A percentile compares a stretch with the other conserved stretches of the same genome.
phyloP scores from a whole-genome alignment of 2,329 filamentous ascomycete species.

The Falciphora oryzae region DNA sequence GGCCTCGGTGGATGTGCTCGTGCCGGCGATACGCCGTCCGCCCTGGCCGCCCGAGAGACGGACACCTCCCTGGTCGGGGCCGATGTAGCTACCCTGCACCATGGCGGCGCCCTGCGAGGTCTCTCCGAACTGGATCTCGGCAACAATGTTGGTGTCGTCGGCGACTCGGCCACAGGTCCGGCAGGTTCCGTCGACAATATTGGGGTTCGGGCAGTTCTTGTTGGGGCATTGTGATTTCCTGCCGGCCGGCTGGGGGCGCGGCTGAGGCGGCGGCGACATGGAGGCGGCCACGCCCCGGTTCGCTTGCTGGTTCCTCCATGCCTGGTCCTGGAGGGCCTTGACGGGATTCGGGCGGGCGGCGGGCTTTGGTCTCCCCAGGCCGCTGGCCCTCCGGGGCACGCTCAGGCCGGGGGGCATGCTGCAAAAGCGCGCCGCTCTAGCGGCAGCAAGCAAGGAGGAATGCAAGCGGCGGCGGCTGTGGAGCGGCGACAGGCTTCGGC shows the following conservation, averaged over 20 bases:
- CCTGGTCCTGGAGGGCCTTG: conserved; percentile 46
- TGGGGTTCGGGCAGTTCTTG: conserved; percentile 53
- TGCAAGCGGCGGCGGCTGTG: neutral
- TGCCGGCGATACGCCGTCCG: conserved; percentile 47
- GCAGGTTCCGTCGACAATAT: conserved; percentile 65
- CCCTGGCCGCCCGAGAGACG: conserved; percentile 57
- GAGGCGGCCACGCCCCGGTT: neutral
- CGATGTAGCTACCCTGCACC: conserved; percentile 85
- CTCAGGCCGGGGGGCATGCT: conserved; percentile 8
- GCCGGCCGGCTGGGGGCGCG: conserved; percentile 25
- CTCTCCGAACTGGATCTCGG: conserved; percentile 89
- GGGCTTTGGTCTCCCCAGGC: neutral
- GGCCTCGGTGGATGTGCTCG: conserved; percentile 49
- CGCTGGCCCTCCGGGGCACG: neutral
- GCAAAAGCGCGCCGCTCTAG: conserved; percentile 2
- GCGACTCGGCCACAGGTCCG: conserved; percentile 79
- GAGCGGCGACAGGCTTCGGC: neutral
- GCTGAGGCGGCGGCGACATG: conserved; percentile 15
- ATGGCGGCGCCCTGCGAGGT: conserved; percentile 77
- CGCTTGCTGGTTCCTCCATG: conserved; percentile 34
- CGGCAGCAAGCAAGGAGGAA: neutral
- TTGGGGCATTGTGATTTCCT: conserved; percentile 47
- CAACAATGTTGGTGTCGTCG: conserved; percentile 82
- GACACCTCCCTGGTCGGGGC: conserved; percentile 76
- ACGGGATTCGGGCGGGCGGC: conserved; percentile 30